Conservation (phyloP, 2,329 filamentous ascomycete genomes). For the Beauveria caledonica region DNA sequence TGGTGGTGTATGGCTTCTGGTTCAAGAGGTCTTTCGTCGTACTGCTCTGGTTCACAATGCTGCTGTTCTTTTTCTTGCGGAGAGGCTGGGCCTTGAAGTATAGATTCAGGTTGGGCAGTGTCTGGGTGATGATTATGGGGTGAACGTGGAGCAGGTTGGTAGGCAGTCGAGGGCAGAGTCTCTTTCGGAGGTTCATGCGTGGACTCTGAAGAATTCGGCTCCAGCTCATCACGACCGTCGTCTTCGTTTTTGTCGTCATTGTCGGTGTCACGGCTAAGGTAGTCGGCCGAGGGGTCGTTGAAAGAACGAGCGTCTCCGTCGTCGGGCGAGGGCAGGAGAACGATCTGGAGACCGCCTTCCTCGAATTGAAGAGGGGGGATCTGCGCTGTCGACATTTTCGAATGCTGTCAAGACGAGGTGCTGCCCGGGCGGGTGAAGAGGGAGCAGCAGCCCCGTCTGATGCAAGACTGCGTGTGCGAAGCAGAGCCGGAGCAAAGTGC, state of each 20-base stretch:
- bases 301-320: background rate
- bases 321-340: constrained; percentile 6
- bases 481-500: constrained; percentile 1
- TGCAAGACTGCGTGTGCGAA: background rate
- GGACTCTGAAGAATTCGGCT: background rate
- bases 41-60: background rate
- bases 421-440: background rate
- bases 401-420: constrained; percentile 2
- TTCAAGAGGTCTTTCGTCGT: background rate
- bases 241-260: background rate
- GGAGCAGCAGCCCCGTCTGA: constrained; percentile 8
- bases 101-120: background rate
- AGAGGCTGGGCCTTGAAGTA: background rate
- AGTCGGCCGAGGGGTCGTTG: background rate
- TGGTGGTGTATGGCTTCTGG: background rate
- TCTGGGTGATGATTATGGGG: background rate
- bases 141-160: background rate
- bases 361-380: constrained; percentile 13
- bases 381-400: constrained; percentile 9
- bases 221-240: background rate
- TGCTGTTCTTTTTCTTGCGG: background rate
- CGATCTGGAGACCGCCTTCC: constrained; percentile 9
- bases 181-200: background rate
- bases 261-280: background rate
- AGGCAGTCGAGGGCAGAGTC: background rate